Conservation (phyloP, 2,329 filamentous ascomycete genomes). For the Didymella exigua region DNA sequence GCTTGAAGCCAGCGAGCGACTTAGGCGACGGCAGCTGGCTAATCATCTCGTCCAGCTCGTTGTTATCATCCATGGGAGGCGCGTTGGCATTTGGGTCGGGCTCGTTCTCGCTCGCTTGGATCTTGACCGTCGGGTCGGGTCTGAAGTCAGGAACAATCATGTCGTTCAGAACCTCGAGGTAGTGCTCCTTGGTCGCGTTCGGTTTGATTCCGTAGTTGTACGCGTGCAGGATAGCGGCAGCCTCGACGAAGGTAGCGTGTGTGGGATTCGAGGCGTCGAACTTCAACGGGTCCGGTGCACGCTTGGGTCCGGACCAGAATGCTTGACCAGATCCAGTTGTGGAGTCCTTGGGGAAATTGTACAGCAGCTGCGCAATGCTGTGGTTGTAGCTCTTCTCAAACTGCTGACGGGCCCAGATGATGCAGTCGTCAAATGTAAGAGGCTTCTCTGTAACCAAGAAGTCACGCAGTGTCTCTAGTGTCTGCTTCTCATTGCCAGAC, state of each 20-base stretch:
- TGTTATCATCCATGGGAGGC: conserved; percentile 69
- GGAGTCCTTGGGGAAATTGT: conserved; percentile 96
- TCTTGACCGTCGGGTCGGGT: conserved; percentile 89
- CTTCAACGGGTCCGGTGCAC: conserved; percentile 87
- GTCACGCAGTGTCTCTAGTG: conserved; percentile 85
- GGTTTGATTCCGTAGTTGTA: conserved; percentile 98
- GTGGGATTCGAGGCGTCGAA: conserved; percentile 85
- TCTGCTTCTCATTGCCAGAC: conserved; percentile 92
- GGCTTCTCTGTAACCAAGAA: conserved; percentile 92
- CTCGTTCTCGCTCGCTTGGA: conserved; percentile 94
- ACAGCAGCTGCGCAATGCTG: conserved; percentile 90
- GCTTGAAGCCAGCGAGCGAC: conserved; percentile 82
- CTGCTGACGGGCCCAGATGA: conserved; percentile 89
- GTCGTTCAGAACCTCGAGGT: conserved; percentile 80
- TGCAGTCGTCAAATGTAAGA: conserved; percentile 91
- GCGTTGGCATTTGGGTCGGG: conserved; percentile 82
- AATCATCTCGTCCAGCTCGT: conserved; percentile 76
- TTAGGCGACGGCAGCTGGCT: conserved; percentile 77
- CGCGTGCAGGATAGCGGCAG: conserved; percentile 89
- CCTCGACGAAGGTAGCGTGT: conserved; percentile 85
- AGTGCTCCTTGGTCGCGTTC: conserved; percentile 73
- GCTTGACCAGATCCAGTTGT: conserved; percentile 84
- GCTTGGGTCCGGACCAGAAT: conserved; percentile 99
- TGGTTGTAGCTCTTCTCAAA: conserved; percentile 99
- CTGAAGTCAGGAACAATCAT: conserved; percentile 96